phyloP scores from a whole-genome alignment of 2,329 filamentous ascomycete genomes.

The Cucurbitaria berberidis region DNA sequence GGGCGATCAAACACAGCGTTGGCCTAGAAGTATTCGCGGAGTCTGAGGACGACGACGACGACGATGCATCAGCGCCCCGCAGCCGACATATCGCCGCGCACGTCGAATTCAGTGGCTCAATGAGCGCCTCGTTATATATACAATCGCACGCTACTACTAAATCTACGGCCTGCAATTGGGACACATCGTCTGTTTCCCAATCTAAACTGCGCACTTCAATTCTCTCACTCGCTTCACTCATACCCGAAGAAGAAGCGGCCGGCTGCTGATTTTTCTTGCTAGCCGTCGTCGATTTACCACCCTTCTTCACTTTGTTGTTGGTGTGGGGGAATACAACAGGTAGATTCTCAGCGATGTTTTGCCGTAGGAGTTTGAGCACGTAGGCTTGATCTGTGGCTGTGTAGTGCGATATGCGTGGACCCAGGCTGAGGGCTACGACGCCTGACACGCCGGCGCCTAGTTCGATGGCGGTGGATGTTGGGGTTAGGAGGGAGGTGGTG shows the following conservation, averaged over 20 bases:
- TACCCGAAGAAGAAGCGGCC: too few relatives aligned
- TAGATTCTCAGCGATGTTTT: constrained; percentile 73
- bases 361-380: constrained; percentile 74
- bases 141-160: constrained; percentile 87
- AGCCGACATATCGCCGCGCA: constrained; percentile 76
- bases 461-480: constrained; percentile 71
- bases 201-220: constrained; percentile 63
- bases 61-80: constrained; percentile 57
- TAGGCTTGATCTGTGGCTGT: constrained; percentile 89
- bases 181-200: constrained; percentile 72
- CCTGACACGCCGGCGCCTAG: constrained; percentile 89
- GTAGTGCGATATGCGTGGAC: constrained; percentile 67
- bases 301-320: constrained; percentile 17
- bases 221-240: background rate
- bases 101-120: constrained; percentile 80
- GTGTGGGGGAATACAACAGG: constrained; percentile 12
- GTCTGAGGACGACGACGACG: constrained; percentile 14
- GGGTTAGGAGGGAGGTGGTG: constrained; percentile 58
- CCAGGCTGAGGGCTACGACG: constrained; percentile 73
- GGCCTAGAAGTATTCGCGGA: constrained; percentile 43
- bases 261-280: too few relatives aligned
- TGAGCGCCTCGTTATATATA: constrained; percentile 89
- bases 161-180: constrained; percentile 65
- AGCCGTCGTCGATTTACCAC: constrained; percentile 50
- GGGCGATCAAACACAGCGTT: constrained; percentile 80